Percentiles rank a stretch among this genome's conserved stretches.
Conservation (phyloP, 2,329 filamentous ascomycete species). For the Neofusicoccum laricinum region DNA sequence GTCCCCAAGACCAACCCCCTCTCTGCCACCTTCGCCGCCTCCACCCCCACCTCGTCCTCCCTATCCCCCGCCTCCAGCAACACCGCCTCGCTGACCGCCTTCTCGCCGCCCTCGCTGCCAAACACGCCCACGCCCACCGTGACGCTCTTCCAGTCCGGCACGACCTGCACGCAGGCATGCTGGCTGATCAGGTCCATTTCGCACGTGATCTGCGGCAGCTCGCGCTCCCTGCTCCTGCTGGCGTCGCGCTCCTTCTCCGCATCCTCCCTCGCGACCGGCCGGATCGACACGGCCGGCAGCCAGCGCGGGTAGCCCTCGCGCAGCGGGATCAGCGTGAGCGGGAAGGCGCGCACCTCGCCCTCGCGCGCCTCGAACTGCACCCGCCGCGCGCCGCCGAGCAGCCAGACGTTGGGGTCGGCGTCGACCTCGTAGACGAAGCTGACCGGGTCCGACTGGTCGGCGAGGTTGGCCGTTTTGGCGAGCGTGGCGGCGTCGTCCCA, state of each 20-base stretch:
- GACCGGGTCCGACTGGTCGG: constrained; percentile 46
- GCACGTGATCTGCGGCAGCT: constrained; percentile 47
- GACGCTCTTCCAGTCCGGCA: constrained; percentile 67
- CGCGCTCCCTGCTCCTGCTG: constrained; percentile 17
- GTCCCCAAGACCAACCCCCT: background rate
- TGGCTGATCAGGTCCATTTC: constrained; percentile 80
- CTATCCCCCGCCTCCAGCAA: constrained; percentile 3
- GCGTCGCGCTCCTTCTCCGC: constrained; percentile 15
- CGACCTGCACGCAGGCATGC: constrained; percentile 72
- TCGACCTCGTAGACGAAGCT: constrained; percentile 83
- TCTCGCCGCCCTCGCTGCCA: background rate
- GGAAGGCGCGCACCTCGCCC: constrained; percentile 53
- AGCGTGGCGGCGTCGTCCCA: constrained; percentile 43
- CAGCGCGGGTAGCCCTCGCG: constrained; percentile 60
- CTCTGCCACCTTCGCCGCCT: background rate
- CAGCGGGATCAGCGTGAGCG: constrained; percentile 75
- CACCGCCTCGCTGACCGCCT: constrained; percentile 3
- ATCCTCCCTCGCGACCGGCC: constrained; percentile 17
- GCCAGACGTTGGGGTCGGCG: constrained; percentile 72
- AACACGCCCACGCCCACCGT: constrained; percentile 38
- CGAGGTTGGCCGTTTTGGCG: constrained; percentile 27
- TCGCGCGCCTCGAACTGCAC: constrained; percentile 66
- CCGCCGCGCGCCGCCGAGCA: constrained; percentile 77
- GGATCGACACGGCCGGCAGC: constrained; percentile 47
- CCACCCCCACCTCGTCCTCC: background rate